Evolutionary conservation across 1,139 yeast species (phyloP), one percentile per base, ranked within the genome.

Genomic region (Protomyces inundatus): DNA sequence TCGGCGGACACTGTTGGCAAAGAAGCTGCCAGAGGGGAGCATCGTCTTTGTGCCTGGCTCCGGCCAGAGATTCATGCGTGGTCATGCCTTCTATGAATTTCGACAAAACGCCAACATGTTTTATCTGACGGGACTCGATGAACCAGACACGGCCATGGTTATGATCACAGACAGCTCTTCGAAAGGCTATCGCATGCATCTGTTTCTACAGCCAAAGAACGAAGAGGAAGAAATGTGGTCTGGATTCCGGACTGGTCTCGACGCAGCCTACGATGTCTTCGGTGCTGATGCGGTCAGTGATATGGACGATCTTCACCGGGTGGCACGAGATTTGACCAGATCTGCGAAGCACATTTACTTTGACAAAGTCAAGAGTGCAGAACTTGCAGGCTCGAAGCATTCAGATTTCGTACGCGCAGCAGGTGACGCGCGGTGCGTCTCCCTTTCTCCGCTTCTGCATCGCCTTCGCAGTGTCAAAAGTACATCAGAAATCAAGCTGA

Each of bases 121-220:
- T 32, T 54, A 55, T 36, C 55, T 62, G n/a, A 39, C 54, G 61
- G 71, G 71, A 9, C 91, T 97, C 88, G 80, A 88, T 66, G 98
- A 93, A 73, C 97, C 98, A 1, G 86, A 88, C 68, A 84, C 96
- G 0, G 86, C 90, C 37, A 83, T 87, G 65, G 77, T 89, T 4
- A 76, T 95, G 57, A 95, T 88, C 72, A 88, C 86, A 46, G 55
- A 42, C 35, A 23, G 46, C 39, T 66, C 59, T 34, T 51, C 57
- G 14, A 52, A 32, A 54, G 65, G 64, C 6, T 55, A 54, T 53
- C 45, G 74, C 1, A 81, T 88, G 65, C 95, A 88, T 71, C 82
- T 95, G 86, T 77, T 90, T 64, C 96, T 91, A 5, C 97, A 93
- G 1, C 90, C 89, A n/a, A 86, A 86, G 71, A 87, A 91, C 72